Evolutionary conservation across 2,329 filamentous ascomycete genomes (phyloP), one percentile per base, ranked within the genome.

Genomic region (Westerdykella ornata): DNA sequence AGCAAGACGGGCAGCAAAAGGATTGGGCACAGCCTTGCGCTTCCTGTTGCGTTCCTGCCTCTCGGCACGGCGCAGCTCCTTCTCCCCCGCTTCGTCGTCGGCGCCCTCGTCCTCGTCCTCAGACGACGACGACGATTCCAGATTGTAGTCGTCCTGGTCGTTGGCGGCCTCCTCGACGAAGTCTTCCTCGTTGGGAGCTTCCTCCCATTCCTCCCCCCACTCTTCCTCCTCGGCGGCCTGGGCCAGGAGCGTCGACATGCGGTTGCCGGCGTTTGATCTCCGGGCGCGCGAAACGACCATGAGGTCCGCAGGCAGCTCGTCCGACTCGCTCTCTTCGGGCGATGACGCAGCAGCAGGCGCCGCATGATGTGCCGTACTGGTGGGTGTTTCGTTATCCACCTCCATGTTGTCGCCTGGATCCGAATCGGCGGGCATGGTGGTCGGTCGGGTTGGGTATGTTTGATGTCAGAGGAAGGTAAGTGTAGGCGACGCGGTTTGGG

Each of bases 41-140:
- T 95, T 95, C 63, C 87, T 86, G 46, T 37, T 57, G 28, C 55
- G 52, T 39, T 66, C 78, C 54, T 84, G 83, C 44, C 81, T 82
- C 43, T 84, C 87, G 53, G 84, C 78, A 49, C 79, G 82, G 67
- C 92, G 81, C 41, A 98, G 66, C 66, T 94, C 88, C 56, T 82
- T 84, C 68, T 98, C 92, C 26, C 92, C 92, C 42, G 87, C 85
- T 4, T 92, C 65, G 32, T 94, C 87, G 52, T 90, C 80, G 7
- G 62, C 68, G 66, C 44, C 83, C 73, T 38, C 80, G 72, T 65
- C 81, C 43, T 88, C 82, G 45, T 94, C 87, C 43, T 87, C 83
- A 49, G 87, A 85, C 0, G 81, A 86, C 0, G 87, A 94, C 12
- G 85, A 65, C 31, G 62, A 89, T 56, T 94, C 88, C 72, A 96